Base-by-base conservation (phyloP, 805 yeast species). In the Zygoascus bituminiphila region DNA sequence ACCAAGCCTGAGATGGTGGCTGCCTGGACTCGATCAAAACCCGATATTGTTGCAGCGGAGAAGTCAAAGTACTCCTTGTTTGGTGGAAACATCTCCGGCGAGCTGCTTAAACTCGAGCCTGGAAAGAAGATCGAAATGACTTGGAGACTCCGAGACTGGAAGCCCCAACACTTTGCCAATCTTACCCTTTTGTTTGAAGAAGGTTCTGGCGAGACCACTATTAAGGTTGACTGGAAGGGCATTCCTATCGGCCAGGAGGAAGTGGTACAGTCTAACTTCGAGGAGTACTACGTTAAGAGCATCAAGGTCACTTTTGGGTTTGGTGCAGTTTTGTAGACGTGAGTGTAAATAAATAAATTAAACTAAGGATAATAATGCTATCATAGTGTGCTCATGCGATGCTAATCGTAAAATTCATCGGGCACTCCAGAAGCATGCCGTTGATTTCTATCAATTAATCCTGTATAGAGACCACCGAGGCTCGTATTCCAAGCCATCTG, bases 201-300 rank as follows among this genome's bases (percentile, higher is more conserved):
- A 62, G 93, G 91, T 24, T 75, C 78, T n/a, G 77, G 84, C 40
- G 97, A 88, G 58, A 93, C 98, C 2, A 79, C 76, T 50, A 72
- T 89, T 69, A 79, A 79, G 51, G 88, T 88, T 17, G 71, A 74
- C 40, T 88, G 91, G 78, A 72, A 78, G 15, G 97, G 97, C 14
- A 83, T 93, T 44, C 99, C 99, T 15, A 74, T 91, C 36, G 99
- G 98, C 12, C 94, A 93, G 63, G 98, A 93, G 93, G 94, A 59
- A 68, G 83, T 58, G 20, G 96, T 86, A 36, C 78, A 81, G 60
- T 77, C 73, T 37, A 93, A 91, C 66, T 91, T 93, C 62, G 87
- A 88, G 59, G 88, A 86, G 52, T 86, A 88, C 67, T 93, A 93
- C 63, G 81, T 93, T 45, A 82, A 83, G 67, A 78, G 95, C 5